These are phyloP conservation scores for Clathrospora elynae DNA, from an alignment of 2,329 filamentous ascomycete species.

Conservation along the genomic window DNA sequence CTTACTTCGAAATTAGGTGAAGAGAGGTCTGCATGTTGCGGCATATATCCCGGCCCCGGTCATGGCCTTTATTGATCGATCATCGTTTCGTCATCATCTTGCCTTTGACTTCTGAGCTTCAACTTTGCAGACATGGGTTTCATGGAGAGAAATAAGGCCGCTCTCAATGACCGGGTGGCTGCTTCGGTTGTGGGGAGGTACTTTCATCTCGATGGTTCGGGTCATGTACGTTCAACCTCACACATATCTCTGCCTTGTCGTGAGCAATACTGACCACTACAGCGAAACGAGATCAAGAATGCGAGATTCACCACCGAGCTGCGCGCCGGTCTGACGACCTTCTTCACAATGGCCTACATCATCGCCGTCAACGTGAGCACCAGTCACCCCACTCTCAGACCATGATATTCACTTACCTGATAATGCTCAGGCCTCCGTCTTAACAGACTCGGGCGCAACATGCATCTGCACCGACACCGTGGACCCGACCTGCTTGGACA, in stretches of 20 bases:
- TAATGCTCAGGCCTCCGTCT: conserved; percentile 63
- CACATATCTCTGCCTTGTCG: neutral
- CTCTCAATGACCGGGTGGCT: conserved; percentile 41
- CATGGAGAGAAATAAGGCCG: conserved; percentile 26
- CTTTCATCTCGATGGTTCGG: conserved; percentile 80
- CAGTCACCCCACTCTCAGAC: neutral
- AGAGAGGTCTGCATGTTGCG: no score
- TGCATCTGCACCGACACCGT: conserved; percentile 68
- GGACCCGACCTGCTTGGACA: conserved; percentile 58
- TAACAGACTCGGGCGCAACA: conserved; percentile 73
- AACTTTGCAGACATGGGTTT: conserved; percentile 26
- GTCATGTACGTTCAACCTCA: conserved; percentile 68
- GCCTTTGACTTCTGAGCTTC: neutral
- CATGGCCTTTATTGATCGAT: no score
- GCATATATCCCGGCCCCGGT: no score
- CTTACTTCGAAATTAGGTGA: no score
- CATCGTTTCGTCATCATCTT: neutral
- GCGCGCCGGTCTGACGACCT: conserved; percentile 78
- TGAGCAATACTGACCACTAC: conserved; percentile 18
- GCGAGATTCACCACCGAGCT: conserved; percentile 83
- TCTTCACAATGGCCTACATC: conserved; percentile 60
- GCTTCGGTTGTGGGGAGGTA: conserved; percentile 44
- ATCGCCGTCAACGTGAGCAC: conserved; percentile 63
- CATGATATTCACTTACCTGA: no score
- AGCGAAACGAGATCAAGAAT: conserved; percentile 73